Conservation (phyloP, 306 rosid species). For the Glycine tomentella region DNA sequence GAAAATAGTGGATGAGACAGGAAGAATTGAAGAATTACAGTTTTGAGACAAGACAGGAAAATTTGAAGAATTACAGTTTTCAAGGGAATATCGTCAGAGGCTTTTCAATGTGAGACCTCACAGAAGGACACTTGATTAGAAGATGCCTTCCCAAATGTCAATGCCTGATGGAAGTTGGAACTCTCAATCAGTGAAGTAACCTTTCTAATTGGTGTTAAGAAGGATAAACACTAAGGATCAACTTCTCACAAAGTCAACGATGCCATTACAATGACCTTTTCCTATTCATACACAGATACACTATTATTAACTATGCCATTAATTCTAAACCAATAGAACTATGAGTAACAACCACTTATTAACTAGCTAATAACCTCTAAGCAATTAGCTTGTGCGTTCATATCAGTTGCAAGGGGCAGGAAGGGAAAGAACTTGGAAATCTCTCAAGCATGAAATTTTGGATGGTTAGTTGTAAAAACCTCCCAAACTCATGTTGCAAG, state of each 20-base stretch:
- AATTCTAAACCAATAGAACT: background rate
- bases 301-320: background rate
- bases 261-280: conserved; percentile 6
- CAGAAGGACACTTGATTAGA: too few species aligned
- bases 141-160: too few species aligned
- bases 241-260: conserved; percentile 1
- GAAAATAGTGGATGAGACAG: too few species aligned
- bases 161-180: too few species aligned
- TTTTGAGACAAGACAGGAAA: too few species aligned
- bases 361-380: background rate
- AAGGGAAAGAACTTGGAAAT: background rate
- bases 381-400: background rate
- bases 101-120: too few species aligned
- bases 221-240: background rate
- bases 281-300: background rate
- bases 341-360: background rate
- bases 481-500: background rate
- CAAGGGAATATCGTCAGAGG: too few species aligned
- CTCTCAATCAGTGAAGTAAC: too few species aligned
- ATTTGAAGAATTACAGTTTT: too few species aligned
- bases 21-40: too few species aligned
- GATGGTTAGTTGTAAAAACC: background rate
- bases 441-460: background rate
- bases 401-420: background rate
- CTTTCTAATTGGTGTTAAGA: too few species aligned